Conservation (phyloP, 2,329 filamentous ascomycete genomes). For the Mollisia scopiformis region DNA sequence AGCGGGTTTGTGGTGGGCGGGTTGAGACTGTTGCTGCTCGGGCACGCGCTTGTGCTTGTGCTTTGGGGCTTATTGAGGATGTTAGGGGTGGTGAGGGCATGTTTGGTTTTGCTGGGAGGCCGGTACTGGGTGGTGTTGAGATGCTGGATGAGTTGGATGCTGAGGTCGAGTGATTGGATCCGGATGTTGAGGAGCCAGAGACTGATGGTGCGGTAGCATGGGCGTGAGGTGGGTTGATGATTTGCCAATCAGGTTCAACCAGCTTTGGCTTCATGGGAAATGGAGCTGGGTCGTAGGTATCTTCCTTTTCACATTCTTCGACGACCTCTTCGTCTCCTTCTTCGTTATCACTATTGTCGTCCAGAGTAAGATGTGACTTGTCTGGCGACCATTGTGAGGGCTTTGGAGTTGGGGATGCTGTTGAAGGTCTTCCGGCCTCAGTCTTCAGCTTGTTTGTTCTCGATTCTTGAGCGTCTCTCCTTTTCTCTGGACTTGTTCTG, state of each 20-base stretch:
- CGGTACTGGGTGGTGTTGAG: constrained; percentile 20
- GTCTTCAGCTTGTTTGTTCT: not conserved
- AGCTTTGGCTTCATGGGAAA: constrained; percentile 24
- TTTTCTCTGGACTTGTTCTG: not conserved
- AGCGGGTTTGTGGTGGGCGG: constrained; percentile 4
- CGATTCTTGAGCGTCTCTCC: not conserved
- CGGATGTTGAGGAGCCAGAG: constrained; percentile 21
- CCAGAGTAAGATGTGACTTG: constrained; percentile 24
- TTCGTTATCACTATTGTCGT: constrained; percentile 22
- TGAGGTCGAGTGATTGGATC: constrained; percentile 24
- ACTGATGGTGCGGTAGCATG: constrained; percentile 18
- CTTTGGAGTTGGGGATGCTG: constrained; percentile 2
- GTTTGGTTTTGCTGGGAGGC: constrained; percentile 7
- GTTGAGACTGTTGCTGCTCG: not conserved
- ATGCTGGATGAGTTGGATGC: constrained; percentile 20
- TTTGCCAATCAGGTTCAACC: constrained; percentile 31
- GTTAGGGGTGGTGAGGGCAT: constrained; percentile 5
- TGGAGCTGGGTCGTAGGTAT: constrained; percentile 17
- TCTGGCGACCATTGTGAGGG: constrained; percentile 25
- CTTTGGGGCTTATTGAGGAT: not conserved
- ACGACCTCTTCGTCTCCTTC: constrained; percentile 1
- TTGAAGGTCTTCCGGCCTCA: constrained; percentile 1
- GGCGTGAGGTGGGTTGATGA: constrained; percentile 20
- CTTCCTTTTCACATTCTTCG: constrained; percentile 12
- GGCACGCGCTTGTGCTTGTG: constrained; percentile 2